Evolutionary conservation across 2,329 filamentous ascomycete genomes (phyloP).

Genomic region (Fonsecaea pugnacius): DNA sequence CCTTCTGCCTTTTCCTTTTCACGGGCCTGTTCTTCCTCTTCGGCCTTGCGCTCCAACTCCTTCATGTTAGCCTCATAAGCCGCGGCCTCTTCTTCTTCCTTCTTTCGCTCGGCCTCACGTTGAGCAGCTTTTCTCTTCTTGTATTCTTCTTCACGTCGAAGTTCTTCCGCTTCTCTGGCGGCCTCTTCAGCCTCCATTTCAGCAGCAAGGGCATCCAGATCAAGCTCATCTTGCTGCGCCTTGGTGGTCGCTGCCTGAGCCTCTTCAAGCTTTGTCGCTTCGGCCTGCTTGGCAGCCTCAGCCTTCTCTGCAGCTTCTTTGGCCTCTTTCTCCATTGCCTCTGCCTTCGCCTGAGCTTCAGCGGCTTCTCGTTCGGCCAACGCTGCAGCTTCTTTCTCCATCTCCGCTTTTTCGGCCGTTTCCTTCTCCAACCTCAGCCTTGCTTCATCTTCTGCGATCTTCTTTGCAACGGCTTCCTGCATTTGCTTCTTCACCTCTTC

Average conservation of each 20-base stretch:
- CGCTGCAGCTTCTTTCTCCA: constrained; percentile 51
- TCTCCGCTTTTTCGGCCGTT: constrained; percentile 38
- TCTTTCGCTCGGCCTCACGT: constrained; percentile 58
- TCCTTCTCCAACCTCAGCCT: constrained; percentile 49
- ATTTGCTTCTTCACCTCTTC: constrained; percentile 84
- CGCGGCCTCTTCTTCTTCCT: constrained; percentile 52
- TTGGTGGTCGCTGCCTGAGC: constrained; percentile 36
- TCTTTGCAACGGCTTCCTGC: constrained; percentile 56
- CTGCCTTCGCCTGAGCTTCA: constrained; percentile 33
- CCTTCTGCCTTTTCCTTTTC: constrained; percentile 47
- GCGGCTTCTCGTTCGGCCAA: constrained; percentile 41
- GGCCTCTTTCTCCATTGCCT: constrained; percentile 46
- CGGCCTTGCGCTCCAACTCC: constrained; percentile 53
- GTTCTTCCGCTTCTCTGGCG: constrained; percentile 53
- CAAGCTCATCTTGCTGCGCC: constrained; percentile 48
- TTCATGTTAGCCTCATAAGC: constrained; percentile 55
- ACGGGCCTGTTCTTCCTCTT: constrained; percentile 52
- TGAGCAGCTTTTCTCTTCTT: constrained; percentile 79
- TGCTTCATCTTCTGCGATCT: constrained; percentile 58
- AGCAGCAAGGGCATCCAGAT: constrained; percentile 45
- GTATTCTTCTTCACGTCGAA: constrained; percentile 51
- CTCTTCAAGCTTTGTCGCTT: constrained; percentile 31
- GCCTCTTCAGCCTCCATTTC: constrained; percentile 52
- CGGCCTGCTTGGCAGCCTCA: constrained; percentile 50
- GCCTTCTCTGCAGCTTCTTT: constrained; percentile 46